A percentile compares a stretch with the other conserved stretches of the same genome.
Evolutionary conservation across 768 basidiomycete genomes (phyloP).

Genomic region (Phylloporus sp.): DNA sequence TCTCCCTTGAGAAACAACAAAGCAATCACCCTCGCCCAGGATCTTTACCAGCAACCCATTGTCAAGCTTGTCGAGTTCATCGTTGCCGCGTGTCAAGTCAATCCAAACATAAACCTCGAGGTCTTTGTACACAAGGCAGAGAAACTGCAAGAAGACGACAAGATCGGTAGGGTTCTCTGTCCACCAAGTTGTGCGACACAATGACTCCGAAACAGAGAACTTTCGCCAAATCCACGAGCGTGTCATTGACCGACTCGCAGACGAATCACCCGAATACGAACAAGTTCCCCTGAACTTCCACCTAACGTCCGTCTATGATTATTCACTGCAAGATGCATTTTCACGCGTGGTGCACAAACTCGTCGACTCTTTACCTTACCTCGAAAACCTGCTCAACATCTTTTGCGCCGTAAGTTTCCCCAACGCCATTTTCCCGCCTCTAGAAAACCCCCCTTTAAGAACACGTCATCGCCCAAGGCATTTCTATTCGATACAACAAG

Average conservation of each 20-base stretch:
- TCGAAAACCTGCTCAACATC: slow-evolving; percentile 85
- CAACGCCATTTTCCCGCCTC: neutral
- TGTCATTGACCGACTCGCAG: slow-evolving; percentile 75
- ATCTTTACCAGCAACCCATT: slow-evolving; percentile 81
- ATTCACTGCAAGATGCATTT: slow-evolving; percentile 88
- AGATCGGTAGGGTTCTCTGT: slow-evolving; percentile 56
- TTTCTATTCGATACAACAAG: slow-evolving; percentile 88
- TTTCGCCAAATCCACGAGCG: slow-evolving; percentile 89
- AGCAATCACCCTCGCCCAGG: slow-evolving; percentile 39
- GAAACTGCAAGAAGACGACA: slow-evolving; percentile 85
- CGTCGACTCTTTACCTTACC: slow-evolving; percentile 76
- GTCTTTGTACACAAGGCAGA: slow-evolving; percentile 97
- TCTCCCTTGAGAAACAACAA: neutral
- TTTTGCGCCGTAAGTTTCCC: slow-evolving; percentile 62
- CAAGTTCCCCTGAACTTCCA: slow-evolving; percentile 81
- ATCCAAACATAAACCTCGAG: slow-evolving; percentile 76
- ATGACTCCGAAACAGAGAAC: slow-evolving; percentile 56
- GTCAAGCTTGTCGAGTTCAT: slow-evolving; percentile 80
- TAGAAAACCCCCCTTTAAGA: slow-evolving; percentile 41
- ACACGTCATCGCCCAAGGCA: slow-evolving; percentile 89
- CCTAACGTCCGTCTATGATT: slow-evolving; percentile 91
- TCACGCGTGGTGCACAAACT: slow-evolving; percentile 86
- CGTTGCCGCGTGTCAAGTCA: slow-evolving; percentile 68
- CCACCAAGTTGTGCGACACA: neutral
- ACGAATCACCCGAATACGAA: slow-evolving; percentile 72